Conservation (phyloP, 2,329 filamentous ascomycete genomes). For the Hypocreales sp. region DNA sequence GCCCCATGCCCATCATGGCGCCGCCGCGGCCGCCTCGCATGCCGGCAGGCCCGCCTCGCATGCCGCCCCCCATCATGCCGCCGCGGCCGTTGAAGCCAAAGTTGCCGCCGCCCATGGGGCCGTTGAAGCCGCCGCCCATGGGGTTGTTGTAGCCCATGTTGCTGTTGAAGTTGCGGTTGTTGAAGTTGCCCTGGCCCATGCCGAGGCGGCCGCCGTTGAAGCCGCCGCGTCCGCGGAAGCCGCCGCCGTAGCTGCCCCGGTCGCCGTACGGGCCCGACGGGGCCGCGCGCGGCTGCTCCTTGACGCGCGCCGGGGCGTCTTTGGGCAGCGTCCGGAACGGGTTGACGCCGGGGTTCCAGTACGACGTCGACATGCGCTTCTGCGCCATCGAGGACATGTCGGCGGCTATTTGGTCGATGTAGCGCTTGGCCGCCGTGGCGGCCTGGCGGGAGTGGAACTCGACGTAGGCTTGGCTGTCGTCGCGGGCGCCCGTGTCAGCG, state of each 20-base stretch:
- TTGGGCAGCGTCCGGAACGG: slow-evolving; percentile 86
- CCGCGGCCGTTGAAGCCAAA: slow-evolving; percentile 33
- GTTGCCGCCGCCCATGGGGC: slow-evolving; percentile 35
- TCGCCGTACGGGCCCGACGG: slow-evolving; percentile 32
- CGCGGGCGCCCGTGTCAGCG: background rate
- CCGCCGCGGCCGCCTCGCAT: slow-evolving; percentile 34
- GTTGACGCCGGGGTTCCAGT: slow-evolving; percentile 63
- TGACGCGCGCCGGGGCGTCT: slow-evolving; percentile 53
- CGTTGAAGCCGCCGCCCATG: slow-evolving; percentile 31
- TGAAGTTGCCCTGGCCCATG: slow-evolving; percentile 30
- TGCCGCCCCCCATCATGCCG: slow-evolving; percentile 23
- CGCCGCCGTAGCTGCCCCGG: slow-evolving; percentile 29
- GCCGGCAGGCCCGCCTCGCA: slow-evolving; percentile 29
- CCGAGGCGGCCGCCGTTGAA: slow-evolving; percentile 27
- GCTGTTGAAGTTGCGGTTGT: slow-evolving; percentile 26
- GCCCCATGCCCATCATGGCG: slow-evolving; percentile 33
- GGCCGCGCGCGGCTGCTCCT: slow-evolving; percentile 43
- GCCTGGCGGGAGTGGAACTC: slow-evolving; percentile 75
- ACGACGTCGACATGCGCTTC: slow-evolving; percentile 61
- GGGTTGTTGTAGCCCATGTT: slow-evolving; percentile 31
- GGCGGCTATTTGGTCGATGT: slow-evolving; percentile 49
- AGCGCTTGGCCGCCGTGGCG: slow-evolving; percentile 69
- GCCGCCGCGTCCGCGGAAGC: slow-evolving; percentile 35
- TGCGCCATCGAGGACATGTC: slow-evolving; percentile 37
- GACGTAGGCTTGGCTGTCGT: slow-evolving; percentile 62